Base-by-base conservation (phyloP, 1,284 basidiomycete genomes). In the Tilletiopsis washingtonensis region DNA sequence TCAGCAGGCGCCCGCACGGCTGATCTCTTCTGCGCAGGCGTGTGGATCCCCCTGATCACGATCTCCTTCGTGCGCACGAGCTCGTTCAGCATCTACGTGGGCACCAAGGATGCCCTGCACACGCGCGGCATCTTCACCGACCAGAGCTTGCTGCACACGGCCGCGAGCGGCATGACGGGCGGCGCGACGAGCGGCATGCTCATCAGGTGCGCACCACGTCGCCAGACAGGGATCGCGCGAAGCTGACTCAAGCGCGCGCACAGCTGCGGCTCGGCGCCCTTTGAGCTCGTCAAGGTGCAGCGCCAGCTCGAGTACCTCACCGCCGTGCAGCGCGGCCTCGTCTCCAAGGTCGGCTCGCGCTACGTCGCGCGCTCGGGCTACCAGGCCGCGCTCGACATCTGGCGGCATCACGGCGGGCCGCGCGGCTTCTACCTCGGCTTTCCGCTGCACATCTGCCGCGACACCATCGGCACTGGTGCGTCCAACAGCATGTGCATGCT, bases 61-160 rank as follows among this genome's bases (percentile, higher is more conserved):
- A 97, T 98, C 65, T 91, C 90, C 5, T 91, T 93, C 69, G 91
- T 97, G 68, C 86, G 91, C n/a, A 76, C 75, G 80, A 84, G 85
- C 32, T 91, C 88, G 43, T 94, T 96, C 75, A 91, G 88, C 14
- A 93, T 96, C 64, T 96, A 94, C 74, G 88, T 84, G 46, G 80
- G 83, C 42, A 91, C 88, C 45, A 94, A 91, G 76, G 83, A 88
- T 56, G 79, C 81, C 59, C 84, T 88, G 62, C 82, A 83, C 36
- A 23, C 34, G 1, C 38, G 43, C 1, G 45, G 51, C 20, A 50
- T 58, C 34, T 40, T 60, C 5, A 25, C 40, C 15, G 57, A 60
- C 20, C 41, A 57, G 4, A 40, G 42, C 2, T 44, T 64, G 3
- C 9, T 49, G n/a, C 45, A 67, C 39, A 64, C 61, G 0, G 61